Evolutionary conservation across 352 stramenopile species (phyloP), one percentile per base, ranked within the genome.

Genomic region (Achlya hypogyna): DNA sequence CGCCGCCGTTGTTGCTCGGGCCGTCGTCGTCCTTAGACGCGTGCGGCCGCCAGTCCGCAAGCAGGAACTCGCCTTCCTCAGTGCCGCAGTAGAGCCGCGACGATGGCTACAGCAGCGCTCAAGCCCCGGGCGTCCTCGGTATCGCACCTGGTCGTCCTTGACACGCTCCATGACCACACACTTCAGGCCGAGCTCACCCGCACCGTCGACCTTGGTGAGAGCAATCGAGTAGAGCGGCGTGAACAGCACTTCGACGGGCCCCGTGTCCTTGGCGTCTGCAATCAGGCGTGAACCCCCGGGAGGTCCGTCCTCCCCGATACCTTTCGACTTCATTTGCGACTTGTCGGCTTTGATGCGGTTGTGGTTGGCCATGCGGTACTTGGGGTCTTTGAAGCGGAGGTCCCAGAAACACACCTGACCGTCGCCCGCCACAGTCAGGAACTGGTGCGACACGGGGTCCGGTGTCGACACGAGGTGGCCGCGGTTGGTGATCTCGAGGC

Each of bases 351-450:
- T 92, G 0, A 74, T 73, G 31, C 79, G 83, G 22, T 40, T 52
- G 35, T 74, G 63, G 43, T 81, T 82, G 47, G 86, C 69, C 5
- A 80, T 78, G 10, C 82, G 79, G 60, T 93, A 89, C 69, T 87
- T 93, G 2, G 82, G 82, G 68, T 93, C 84, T 73, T 91, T 89
- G 76, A 95, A 98, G 28, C 91, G 79, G 22, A 94, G 71, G 59
- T 98, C 93, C 91, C 91, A 98, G 70, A 98, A 94, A 4, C 87
- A 82, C 25, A 97, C 86, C 68, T 96, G 87, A 6, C 91, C 91
- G 53, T 98, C 93, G 8, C 80, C 81, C 0, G 91, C 89, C 51
- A 97, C 85, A 22, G 90, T 97, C 53, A 97, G 83, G 64, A 98
- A 98, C 65, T 98, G 93, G 74, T 96, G 78, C 8, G 89, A 81